Conservation (phyloP, 1,139 yeast genomes). For the Hyphopichia buzzinii region DNA sequence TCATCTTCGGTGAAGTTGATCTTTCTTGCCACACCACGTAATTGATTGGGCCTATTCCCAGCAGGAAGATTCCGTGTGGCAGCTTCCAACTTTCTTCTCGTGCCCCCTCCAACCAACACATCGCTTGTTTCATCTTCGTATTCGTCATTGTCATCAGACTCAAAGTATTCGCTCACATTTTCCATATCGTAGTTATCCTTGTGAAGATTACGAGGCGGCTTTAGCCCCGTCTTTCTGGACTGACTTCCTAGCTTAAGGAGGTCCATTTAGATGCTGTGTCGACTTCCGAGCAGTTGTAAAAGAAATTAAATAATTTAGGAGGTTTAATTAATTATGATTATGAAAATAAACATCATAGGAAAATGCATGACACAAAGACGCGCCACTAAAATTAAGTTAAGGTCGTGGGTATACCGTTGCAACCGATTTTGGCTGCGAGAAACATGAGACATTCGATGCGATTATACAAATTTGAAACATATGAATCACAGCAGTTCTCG, state of each 20-base stretch:
- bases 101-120: neutral
- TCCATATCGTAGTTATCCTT: constrained; percentile 77
- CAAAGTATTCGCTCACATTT: constrained; percentile 72
- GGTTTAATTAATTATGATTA: neutral
- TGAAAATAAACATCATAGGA: constrained; percentile 2
- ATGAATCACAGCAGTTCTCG: too few relatives aligned
- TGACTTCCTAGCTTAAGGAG: constrained; percentile 51
- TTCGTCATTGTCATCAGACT: constrained; percentile 37
- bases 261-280: constrained; percentile 33
- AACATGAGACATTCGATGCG: too few relatives aligned
- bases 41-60: constrained; percentile 3
- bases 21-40: constrained; percentile 30
- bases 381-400: too few relatives aligned
- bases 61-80: neutral
- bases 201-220: constrained; percentile 47
- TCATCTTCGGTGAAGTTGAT: constrained; percentile 40
- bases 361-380: constrained; percentile 1
- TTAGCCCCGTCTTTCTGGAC: constrained; percentile 62
- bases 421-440: too few relatives aligned
- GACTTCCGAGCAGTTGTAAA: neutral
- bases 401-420: too few relatives aligned
- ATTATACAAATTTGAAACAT: too few relatives aligned
- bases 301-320: neutral
- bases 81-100: neutral
- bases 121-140: neutral